phyloP scores from a whole-genome alignment of 768 basidiomycete genomes.

The Crepidotus variabilis region DNA sequence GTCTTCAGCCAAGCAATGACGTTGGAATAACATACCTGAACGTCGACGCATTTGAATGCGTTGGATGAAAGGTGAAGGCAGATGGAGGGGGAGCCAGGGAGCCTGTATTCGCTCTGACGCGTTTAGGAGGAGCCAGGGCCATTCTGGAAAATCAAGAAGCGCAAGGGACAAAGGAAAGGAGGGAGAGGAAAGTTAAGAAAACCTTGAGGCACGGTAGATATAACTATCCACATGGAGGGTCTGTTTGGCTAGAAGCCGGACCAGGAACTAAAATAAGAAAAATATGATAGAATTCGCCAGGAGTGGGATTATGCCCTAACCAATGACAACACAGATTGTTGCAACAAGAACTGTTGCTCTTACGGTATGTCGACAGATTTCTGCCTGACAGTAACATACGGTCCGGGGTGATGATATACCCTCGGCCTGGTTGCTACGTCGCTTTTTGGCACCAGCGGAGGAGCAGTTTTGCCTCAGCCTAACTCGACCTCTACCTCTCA shows the following conservation, averaged over 20 bases:
- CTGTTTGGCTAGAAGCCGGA: not conserved
- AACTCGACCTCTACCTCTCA: too few relatives aligned
- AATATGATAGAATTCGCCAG: too few relatives aligned
- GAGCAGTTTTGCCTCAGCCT: too few relatives aligned
- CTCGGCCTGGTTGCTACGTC: too few relatives aligned
- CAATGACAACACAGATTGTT: not conserved
- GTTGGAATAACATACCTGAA: conserved; percentile 37
- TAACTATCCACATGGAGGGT: not conserved
- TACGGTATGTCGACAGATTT: not conserved
- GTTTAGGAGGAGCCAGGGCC: not conserved
- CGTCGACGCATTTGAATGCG: conserved; percentile 38
- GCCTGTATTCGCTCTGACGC: not conserved
- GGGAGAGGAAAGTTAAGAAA: not conserved
- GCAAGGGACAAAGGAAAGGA: not conserved
- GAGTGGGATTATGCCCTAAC: too few relatives aligned
- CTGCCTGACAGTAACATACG: not conserved
- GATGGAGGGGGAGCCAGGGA: not conserved
- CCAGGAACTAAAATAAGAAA: not conserved
- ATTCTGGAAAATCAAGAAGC: not conserved
- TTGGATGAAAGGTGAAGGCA: not conserved
- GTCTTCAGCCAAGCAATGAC: not conserved
- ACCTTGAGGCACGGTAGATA: not conserved
- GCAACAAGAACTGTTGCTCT: not conserved
- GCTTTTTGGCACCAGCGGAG: too few relatives aligned
- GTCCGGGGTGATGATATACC: not conserved